Conservation (phyloP, 306 rosid species). For the Morella rubra region DNA sequence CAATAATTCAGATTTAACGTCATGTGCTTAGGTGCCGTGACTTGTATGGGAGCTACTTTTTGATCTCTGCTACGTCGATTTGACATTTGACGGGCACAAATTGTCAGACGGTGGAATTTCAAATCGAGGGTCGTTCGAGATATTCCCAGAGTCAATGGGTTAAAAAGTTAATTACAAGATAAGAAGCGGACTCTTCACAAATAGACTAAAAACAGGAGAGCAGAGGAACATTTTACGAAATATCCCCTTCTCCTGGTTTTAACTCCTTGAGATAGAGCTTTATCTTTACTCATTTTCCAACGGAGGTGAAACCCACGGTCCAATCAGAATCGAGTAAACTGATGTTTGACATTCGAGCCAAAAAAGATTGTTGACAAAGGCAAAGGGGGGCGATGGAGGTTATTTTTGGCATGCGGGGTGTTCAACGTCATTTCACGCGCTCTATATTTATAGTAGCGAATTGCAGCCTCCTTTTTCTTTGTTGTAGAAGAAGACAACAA, state of each 20-base stretch:
- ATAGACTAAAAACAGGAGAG: conserved; percentile 3
- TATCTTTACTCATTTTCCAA: neutral
- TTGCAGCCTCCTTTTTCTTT: too few species aligned
- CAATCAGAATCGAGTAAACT: conserved; percentile 17
- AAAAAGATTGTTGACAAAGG: too few species aligned
- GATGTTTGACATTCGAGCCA: too few species aligned
- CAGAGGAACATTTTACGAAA: neutral
- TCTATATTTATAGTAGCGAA: neutral
- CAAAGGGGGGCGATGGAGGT: neutral
- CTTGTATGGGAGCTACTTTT: neutral
- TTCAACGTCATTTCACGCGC: conserved; percentile 22
- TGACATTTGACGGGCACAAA: neutral
- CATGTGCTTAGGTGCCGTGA: neutral
- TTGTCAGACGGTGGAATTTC: too few species aligned
- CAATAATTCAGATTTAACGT: neutral
- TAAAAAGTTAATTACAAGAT: neutral
- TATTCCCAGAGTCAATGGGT: neutral
- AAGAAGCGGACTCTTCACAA: neutral
- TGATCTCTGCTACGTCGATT: neutral
- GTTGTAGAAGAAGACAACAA: too few species aligned
- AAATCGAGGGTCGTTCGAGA: neutral
- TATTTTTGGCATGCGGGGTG: neutral
- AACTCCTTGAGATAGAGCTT: neutral
- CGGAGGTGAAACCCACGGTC: conserved; percentile 19
- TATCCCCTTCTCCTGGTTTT: neutral